phyloP scores from a whole-genome alignment of 2,329 filamentous ascomycete genomes.

The Nemania serpens region DNA sequence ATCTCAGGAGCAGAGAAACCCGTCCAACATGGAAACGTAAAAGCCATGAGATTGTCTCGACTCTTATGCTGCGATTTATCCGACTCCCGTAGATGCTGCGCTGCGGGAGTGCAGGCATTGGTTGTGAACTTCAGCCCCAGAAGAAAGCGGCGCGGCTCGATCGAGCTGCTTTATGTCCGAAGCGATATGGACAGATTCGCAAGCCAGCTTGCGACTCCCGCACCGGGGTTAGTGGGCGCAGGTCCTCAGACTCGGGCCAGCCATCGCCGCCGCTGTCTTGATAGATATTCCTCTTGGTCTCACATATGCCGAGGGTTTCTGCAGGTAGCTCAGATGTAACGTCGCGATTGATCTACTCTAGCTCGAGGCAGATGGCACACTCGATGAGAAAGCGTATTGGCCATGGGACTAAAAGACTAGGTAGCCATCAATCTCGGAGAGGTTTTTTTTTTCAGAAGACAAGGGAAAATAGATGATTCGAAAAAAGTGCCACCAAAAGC shows the following conservation, averaged over 20 bases:
- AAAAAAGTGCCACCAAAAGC: constrained; percentile 1
- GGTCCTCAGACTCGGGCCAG: background rate
- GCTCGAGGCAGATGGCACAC: background rate
- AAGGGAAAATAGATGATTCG: too few species aligned
- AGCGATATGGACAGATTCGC: too few species aligned
- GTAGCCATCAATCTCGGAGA: too few species aligned
- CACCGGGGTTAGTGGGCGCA: too few species aligned
- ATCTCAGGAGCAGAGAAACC: background rate
- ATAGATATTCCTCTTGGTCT: background rate
- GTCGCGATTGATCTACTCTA: background rate
- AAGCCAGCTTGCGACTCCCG: too few species aligned
- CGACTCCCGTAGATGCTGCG: background rate
- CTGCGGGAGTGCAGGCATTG: too few species aligned
- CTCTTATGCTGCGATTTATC: background rate
- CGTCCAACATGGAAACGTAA: constrained; percentile 7
- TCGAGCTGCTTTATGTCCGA: too few species aligned
- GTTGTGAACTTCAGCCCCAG: too few species aligned
- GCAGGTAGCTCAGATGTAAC: background rate
- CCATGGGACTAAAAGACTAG: too few species aligned
- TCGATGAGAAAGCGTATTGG: constrained; percentile 1
- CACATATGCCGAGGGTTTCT: background rate
- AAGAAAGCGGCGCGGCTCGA: too few species aligned
- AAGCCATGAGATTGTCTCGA: background rate
- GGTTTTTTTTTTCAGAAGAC: too few species aligned
- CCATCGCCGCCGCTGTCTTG: background rate